phyloP scores from a whole-genome alignment of 108 stramenopile genomes.

The Conticribra guillardii region DNA sequence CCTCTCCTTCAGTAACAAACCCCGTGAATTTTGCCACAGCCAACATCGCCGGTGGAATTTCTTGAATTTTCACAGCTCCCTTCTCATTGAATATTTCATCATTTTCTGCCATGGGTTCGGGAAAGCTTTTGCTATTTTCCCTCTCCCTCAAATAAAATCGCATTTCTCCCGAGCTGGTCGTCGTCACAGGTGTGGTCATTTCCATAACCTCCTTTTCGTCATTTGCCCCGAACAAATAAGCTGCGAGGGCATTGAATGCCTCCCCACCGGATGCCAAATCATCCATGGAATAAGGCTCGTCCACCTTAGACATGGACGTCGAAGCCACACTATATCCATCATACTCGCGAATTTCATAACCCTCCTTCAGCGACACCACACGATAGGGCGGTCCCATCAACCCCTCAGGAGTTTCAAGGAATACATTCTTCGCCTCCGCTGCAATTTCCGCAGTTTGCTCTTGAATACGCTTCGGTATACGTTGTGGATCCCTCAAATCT shows the following conservation, averaged over 20 bases:
- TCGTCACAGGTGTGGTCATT: constrained; percentile 95
- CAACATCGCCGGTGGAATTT: constrained; percentile 73
- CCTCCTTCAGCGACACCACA: constrained; percentile 56
- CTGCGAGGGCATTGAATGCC: constrained; percentile 90
- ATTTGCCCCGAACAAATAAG: constrained; percentile 93
- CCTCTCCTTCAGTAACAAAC: constrained; percentile 92
- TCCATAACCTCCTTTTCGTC: constrained; percentile 76
- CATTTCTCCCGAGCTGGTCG: constrained; percentile 85
- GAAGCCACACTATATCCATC: constrained; percentile 78
- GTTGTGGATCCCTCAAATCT: constrained; percentile 75
- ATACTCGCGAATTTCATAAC: constrained; percentile 89
- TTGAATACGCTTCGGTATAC: constrained; percentile 65
- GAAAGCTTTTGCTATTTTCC: constrained; percentile 27
- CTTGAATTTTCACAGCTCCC: constrained; percentile 63
- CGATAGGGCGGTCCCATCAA: constrained; percentile 75
- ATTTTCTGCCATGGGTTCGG: constrained; percentile 54
- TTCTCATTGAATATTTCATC: constrained; percentile 54
- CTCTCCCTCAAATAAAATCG: constrained; percentile 72
- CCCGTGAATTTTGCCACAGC: constrained; percentile 85
- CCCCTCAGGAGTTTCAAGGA: constrained; percentile 84
- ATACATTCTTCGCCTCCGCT: constrained; percentile 75
- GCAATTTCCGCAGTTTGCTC: constrained; percentile 72
- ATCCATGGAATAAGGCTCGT: constrained; percentile 56
- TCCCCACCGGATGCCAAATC: constrained; percentile 63
- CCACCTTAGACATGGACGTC: constrained; percentile 61